Conservation (phyloP, 768 basidiomycete species). For the Mycena rebaudengoi region DNA sequence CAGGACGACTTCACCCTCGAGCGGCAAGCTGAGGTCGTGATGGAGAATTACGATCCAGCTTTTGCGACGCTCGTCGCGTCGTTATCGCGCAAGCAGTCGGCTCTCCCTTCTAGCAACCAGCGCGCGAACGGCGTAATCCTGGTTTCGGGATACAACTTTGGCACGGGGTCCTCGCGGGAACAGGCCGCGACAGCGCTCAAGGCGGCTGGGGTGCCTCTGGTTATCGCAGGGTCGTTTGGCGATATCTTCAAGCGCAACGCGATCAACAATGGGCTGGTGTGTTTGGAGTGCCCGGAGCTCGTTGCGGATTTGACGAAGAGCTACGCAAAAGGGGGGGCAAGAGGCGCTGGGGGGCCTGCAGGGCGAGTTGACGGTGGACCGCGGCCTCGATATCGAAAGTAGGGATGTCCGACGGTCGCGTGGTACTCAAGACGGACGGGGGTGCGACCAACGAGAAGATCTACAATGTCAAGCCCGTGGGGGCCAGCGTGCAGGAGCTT, state of each 20-base stretch:
- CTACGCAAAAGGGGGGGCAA: slow-evolving; percentile 76
- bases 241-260: slow-evolving; percentile 99
- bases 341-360: slow-evolving; percentile 82
- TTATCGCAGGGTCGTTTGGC: slow-evolving; percentile 97
- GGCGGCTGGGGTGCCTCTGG: slow-evolving; percentile 90
- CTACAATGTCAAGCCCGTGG: slow-evolving; percentile 80
- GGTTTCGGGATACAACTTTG: slow-evolving; percentile 96
- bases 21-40: slow-evolving; percentile 93
- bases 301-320: slow-evolving; percentile 81
- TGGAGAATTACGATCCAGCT: slow-evolving; percentile 97
- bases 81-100: slow-evolving; percentile 44
- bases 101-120: slow-evolving; percentile 27
- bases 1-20: slow-evolving; percentile 98
- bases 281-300: slow-evolving; percentile 91
- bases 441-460: slow-evolving; percentile 51
- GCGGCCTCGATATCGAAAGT: slow-evolving; percentile 71
- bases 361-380: slow-evolving; percentile 87
- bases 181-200: slow-evolving; percentile 98
- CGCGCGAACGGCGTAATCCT: slow-evolving; percentile 76
- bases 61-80: slow-evolving; percentile 79
- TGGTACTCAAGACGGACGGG: slow-evolving; percentile 56
- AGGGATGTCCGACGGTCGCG: slow-evolving; percentile 73
- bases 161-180: slow-evolving; percentile 97
- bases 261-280: slow-evolving; percentile 98
- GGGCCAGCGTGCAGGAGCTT: slow-evolving; percentile 94